A percentile compares a stretch with the other conserved stretches of the same genome.
Evolutionary conservation across 2,329 filamentous ascomycete species (phyloP).

Genomic region (Drechslerella coelobrocha): DNA sequence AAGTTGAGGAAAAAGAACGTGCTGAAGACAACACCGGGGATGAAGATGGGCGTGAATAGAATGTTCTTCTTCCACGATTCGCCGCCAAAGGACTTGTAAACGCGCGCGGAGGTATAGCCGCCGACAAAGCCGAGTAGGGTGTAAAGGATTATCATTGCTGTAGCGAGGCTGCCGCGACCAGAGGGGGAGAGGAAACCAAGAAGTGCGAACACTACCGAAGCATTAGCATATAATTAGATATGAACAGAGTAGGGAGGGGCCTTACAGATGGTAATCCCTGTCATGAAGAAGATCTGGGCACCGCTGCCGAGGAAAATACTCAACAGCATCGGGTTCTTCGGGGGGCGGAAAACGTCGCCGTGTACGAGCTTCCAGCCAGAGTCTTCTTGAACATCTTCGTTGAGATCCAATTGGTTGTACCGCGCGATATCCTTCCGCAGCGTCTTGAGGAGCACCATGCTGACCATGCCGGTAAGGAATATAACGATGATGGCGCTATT

Average conservation of each 20-base stretch:
- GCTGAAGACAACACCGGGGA: constrained; percentile 84
- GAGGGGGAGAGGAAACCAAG: constrained; percentile 94
- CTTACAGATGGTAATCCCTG: constrained; percentile 81
- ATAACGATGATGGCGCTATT: constrained; percentile 95
- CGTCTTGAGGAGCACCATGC: constrained; percentile 86
- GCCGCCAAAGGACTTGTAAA: constrained; percentile 94
- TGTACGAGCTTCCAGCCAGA: constrained; percentile 99
- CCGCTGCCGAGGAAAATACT: constrained; percentile 91
- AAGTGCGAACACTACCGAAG: constrained; percentile 73
- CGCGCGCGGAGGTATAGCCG: constrained; percentile 83
- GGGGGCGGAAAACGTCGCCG: constrained; percentile 92
- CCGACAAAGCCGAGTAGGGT: constrained; percentile 91
- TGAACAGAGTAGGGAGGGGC: constrained; percentile 18
- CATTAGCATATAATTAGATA: constrained; percentile 25
- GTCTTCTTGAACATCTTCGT: constrained; percentile 95
- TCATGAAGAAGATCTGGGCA: constrained; percentile 97
- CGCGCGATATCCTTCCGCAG: constrained; percentile 93
- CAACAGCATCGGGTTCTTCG: constrained; percentile 80
- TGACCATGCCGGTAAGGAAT: constrained; percentile 87
- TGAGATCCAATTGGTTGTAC: constrained; percentile 92
- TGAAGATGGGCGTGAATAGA: constrained; percentile 79
- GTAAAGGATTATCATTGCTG: constrained; percentile 91
- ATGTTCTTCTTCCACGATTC: constrained; percentile 96
- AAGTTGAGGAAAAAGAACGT: constrained; percentile 94
- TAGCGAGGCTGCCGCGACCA: constrained; percentile 90